phyloP scores from a whole-genome alignment of 1,284 basidiomycete genomes.

The Pseudozyma pruni region DNA sequence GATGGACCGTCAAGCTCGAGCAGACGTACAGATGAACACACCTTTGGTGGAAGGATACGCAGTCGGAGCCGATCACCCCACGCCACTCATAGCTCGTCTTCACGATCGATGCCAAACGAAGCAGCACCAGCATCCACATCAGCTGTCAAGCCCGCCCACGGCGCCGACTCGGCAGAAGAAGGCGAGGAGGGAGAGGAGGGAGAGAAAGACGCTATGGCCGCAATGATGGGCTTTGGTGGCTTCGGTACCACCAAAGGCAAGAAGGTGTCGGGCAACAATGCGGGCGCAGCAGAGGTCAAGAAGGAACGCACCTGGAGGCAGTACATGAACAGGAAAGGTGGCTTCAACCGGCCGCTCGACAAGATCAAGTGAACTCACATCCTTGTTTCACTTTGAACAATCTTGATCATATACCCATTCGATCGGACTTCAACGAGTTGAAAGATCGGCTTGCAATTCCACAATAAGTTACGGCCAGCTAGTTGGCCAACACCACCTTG shows the following conservation, averaged over 20 bases:
- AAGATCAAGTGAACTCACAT: slow-evolving; percentile 42
- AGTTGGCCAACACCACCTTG: slow-evolving; percentile 74
- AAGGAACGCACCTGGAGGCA: slow-evolving; percentile 93
- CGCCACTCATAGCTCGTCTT: not conserved
- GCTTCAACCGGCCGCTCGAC: slow-evolving; percentile 55
- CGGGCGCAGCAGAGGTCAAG: slow-evolving; percentile 77
- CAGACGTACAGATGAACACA: not conserved
- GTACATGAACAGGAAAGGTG: slow-evolving; percentile 79
- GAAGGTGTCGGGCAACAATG: slow-evolving; percentile 75
- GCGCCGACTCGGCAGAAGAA: not conserved
- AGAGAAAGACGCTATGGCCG: slow-evolving; percentile 75
- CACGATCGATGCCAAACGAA: not conserved
- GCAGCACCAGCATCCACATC: not conserved
- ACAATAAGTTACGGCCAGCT: not conserved
- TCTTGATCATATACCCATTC: too few relatives aligned
- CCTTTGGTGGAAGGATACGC: not conserved
- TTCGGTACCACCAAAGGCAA: slow-evolving; percentile 88
- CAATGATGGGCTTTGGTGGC: slow-evolving; percentile 87
- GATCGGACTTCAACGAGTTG: too few relatives aligned
- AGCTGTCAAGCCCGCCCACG: not conserved
- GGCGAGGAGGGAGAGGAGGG: slow-evolving; percentile 9
- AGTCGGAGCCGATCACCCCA: slow-evolving; percentile 14
- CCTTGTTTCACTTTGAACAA: not conserved
- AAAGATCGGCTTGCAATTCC: not conserved
- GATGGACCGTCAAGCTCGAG: slow-evolving; percentile 2